Evolutionary conservation across 1,284 basidiomycete species (phyloP).

Genomic region (Coriolopsis trogii): DNA sequence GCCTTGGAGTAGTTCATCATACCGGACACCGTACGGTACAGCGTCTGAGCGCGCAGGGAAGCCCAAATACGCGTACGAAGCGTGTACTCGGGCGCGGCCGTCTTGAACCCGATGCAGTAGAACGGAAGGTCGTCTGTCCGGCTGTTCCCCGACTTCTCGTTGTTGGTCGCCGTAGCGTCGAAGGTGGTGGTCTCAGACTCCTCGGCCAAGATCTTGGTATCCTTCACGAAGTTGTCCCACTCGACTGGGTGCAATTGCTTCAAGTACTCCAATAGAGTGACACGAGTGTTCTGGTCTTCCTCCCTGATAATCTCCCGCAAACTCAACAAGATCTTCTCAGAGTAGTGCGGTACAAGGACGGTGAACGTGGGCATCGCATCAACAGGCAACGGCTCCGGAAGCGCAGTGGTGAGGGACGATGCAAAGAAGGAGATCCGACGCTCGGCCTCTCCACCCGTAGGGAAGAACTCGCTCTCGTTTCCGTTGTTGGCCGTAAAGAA

Average conservation of each 20-base stretch:
- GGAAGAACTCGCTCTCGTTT: constrained; percentile 87
- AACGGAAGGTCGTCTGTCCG: constrained; percentile 96
- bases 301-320: constrained; percentile 96
- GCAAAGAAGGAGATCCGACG: constrained; percentile 97
- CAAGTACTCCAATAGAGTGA: constrained; percentile 94
- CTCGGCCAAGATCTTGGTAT: constrained; percentile 98
- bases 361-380: constrained; percentile 98
- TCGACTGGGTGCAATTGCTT: constrained; percentile 99
- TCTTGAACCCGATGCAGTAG: constrained; percentile 99
- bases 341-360: constrained; percentile 95
- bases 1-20: constrained; percentile 99
- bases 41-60: constrained; percentile 95
- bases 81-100: constrained; percentile 97
- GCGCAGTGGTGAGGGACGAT: constrained; percentile 89
- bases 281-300: constrained; percentile 94
- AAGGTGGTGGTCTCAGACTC: constrained; percentile 59
- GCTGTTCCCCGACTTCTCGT: constrained; percentile 73
- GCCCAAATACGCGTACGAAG: constrained; percentile 99
- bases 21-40: constrained; percentile 99
- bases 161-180: constrained; percentile 59
- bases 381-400: constrained; percentile 91
- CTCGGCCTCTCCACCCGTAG: constrained; percentile 91
- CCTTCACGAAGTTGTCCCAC: constrained; percentile 99
- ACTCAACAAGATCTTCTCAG: constrained; percentile 94
- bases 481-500: constrained; percentile 94